Evolutionary conservation across 345 rosid species (phyloP).

Genomic region (Anastatica hierochuntica): DNA sequence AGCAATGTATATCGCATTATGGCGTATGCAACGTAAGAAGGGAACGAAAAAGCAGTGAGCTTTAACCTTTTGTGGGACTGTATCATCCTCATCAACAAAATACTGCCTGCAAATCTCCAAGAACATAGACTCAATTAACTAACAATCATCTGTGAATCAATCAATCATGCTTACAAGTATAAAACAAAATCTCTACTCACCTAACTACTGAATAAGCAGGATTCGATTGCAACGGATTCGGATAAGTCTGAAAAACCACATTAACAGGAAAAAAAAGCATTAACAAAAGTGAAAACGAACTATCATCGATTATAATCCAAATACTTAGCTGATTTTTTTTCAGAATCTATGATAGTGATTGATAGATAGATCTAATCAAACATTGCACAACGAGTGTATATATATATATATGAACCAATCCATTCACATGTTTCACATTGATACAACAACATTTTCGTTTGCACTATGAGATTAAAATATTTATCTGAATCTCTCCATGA

Average conservation of each 20-base stretch:
- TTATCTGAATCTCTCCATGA: conserved; percentile 3
- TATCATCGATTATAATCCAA: not conserved
- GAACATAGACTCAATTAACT: not conserved
- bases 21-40: not conserved
- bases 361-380: conserved; percentile 10
- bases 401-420: not conserved
- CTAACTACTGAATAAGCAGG: conserved; percentile 58
- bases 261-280: not conserved
- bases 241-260: conserved; percentile 35
- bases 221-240: conserved; percentile 52
- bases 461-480: not conserved
- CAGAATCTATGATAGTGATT: not conserved
- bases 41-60: not conserved
- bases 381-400: not conserved
- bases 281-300: not conserved
- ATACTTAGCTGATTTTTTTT: too few relatives aligned
- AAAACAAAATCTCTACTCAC: conserved; percentile 35
- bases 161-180: not conserved
- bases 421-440: not conserved
- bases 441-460: too few relatives aligned
- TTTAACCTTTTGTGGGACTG: conserved; percentile 62
- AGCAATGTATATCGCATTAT: conserved; percentile 1
- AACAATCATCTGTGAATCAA: not conserved
- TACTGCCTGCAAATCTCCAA: conserved; percentile 55
- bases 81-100: conserved; percentile 65